Base-by-base conservation (phyloP, 805 yeast genomes). In the Ogataea pini region DNA sequence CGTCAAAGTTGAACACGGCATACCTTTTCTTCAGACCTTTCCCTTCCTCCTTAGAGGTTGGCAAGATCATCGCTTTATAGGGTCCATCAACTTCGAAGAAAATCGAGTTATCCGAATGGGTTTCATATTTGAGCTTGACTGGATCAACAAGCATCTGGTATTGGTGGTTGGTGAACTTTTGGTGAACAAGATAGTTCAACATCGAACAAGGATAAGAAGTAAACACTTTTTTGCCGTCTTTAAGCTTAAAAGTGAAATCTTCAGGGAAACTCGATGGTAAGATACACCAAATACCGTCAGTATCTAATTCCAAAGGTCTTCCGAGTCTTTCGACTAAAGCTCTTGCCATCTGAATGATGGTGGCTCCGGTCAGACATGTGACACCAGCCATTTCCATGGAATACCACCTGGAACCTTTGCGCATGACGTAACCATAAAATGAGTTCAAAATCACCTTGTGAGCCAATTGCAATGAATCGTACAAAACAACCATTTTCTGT, bases 311-410 rank as follows among this genome's bases (percentile, higher is more conserved):
- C 51, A 94, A 72, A 0, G 99, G 99, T 58, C 98, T 77, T 1
- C 99, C 99, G 4, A 95, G 71, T 59, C 97, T 73, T 64, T 92
- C 98, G 12, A 94, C 97, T 50, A 94, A 71, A 0, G 86, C 72
- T 52, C 98, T 76, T 0, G 99, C 99, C 94, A 92, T 87, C 69
- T 95, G 98, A 72, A 94, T 94, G 59, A 94, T 94, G 0, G 96
- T 89, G 0, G 99, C 97, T 45, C 99, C 99, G 0, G 99, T 94
- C 42, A 91, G 75, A 76, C 99, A 95, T 0, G 99, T 94, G 16
- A 94, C 94, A 54, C 99, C 99, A 0, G 99, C 99, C 99, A 95
- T 94, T 67, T 94, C 99, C 94, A 94, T 90, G 0, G 99, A 94
- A 61, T 91, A 94, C 99, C 99, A 94, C 51, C 99, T 78, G 0